Percentiles rank a stretch among this genome's conserved stretches.
Evolutionary conservation across 2,329 filamentous ascomycete genomes (phyloP).

Genomic region (Fusarium metavorans): DNA sequence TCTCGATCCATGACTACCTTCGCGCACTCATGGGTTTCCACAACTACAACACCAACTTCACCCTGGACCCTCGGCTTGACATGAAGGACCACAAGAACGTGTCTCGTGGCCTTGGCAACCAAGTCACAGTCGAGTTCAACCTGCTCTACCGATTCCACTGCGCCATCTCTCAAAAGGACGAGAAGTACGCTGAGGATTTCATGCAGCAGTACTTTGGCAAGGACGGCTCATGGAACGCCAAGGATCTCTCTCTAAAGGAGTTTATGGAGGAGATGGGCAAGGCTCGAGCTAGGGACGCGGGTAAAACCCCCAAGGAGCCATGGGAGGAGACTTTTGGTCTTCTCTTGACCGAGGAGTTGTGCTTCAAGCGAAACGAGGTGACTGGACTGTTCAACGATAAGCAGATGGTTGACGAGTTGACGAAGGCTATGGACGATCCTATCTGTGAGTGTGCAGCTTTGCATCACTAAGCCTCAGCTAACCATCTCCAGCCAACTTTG

Average conservation of each 20-base stretch:
- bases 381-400: conserved; percentile 21
- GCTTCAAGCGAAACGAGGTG: conserved; percentile 19
- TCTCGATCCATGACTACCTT: conserved; percentile 55
- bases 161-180: conserved; percentile 47
- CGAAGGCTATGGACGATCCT: conserved; percentile 65
- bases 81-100: conserved; percentile 40
- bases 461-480: background rate
- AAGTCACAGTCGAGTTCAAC: conserved; percentile 52
- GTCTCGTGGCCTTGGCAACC: conserved; percentile 48
- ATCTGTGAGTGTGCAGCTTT: background rate
- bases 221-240: conserved; percentile 20
- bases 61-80: conserved; percentile 52
- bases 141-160: conserved; percentile 52
- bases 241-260: background rate
- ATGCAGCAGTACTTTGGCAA: conserved; percentile 28
- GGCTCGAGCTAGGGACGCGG: background rate
- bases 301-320: background rate
- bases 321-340: conserved; percentile 2
- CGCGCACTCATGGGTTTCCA: conserved; percentile 61
- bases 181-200: conserved; percentile 45
- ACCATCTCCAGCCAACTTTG: conserved; percentile 51
- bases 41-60: conserved; percentile 68
- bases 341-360: background rate
- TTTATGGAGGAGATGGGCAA: conserved; percentile 3
- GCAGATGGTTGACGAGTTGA: conserved; percentile 48